Conservation (phyloP, 495 filamentous ascomycete genomes). For the Penicillium daleae region DNA sequence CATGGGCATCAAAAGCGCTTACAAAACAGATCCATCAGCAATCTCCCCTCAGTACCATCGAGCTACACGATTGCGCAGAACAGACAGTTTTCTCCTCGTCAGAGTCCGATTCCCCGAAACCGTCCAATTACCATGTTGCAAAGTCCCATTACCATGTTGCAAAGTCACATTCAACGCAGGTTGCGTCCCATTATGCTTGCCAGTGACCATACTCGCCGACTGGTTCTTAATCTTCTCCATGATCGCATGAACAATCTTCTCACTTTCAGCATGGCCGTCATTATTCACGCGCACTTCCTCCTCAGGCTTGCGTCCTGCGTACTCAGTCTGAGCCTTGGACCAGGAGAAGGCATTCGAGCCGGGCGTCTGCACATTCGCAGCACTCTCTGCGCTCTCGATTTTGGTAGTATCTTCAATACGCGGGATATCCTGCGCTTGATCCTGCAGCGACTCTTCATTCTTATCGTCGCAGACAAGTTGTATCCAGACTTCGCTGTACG, state of each 20-base stretch:
- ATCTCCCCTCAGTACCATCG: conserved; percentile 14
- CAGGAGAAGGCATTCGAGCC: conserved; percentile 31
- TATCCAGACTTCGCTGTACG: conserved; percentile 41
- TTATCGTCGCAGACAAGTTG: conserved; percentile 34
- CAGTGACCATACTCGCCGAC: conserved; percentile 19
- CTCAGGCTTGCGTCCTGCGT: conserved; percentile 23
- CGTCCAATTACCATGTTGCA: conserved; percentile 24
- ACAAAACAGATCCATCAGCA: background rate
- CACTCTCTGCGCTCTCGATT: conserved; percentile 14
- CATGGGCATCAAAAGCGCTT: background rate
- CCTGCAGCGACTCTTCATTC: background rate
- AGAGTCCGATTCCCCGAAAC: conserved; percentile 22
- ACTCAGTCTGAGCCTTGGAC: conserved; percentile 20
- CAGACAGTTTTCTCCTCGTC: conserved; percentile 27
- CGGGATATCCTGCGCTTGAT: conserved; percentile 15
- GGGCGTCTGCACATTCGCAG: conserved; percentile 27
- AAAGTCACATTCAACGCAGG: conserved; percentile 16
- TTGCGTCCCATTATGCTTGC: conserved; percentile 23
- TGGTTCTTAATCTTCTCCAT: conserved; percentile 28
- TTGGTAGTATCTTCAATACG: conserved; percentile 20
- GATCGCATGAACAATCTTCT: conserved; percentile 24
- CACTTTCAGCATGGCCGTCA: conserved; percentile 31
- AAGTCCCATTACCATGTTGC: conserved; percentile 25
- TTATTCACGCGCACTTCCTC: conserved; percentile 29
- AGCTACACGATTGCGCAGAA: conserved; percentile 26